Evolutionary conservation across 257 asterid species (phyloP).

Genomic region (Prunella vulgaris): DNA sequence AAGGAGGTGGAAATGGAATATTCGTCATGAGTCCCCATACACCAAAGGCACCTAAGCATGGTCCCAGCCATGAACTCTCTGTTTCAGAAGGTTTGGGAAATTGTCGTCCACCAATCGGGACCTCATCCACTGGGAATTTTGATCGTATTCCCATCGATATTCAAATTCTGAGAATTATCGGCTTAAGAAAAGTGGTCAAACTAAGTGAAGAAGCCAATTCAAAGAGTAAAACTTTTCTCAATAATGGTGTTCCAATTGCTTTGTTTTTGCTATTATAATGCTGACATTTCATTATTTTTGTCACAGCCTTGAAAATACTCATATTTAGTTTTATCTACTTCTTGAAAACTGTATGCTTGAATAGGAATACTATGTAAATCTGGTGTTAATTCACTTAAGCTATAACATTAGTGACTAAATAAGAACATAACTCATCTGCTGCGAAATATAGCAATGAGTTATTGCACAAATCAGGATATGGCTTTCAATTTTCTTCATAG

Average conservation of each 20-base stretch:
- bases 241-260: background rate
- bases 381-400: constrained; percentile 6
- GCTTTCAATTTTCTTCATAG: background rate
- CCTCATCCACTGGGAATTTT: too few relatives aligned
- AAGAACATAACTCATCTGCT: background rate
- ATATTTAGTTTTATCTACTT: background rate
- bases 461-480: background rate
- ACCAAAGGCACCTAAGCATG: constrained; percentile 92
- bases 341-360: background rate
- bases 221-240: too few relatives aligned
- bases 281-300: background rate
- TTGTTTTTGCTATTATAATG: background rate
- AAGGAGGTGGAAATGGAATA: constrained; percentile 43
- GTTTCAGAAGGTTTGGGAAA: too few relatives aligned
- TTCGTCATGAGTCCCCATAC: constrained; percentile 60
- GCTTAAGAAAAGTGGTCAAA: too few relatives aligned
- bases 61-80: too few relatives aligned
- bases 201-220: too few relatives aligned
- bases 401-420: background rate
- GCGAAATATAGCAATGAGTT: background rate
- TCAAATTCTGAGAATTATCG: too few relatives aligned
- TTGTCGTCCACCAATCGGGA: too few relatives aligned
- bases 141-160: too few relatives aligned
- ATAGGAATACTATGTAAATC: background rate
- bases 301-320: background rate